A percentile compares a stretch with the other conserved stretches of the same genome.
Evolutionary conservation across 2,329 filamentous ascomycete species (phyloP).

Genomic region (Colletotrichum magnum): DNA sequence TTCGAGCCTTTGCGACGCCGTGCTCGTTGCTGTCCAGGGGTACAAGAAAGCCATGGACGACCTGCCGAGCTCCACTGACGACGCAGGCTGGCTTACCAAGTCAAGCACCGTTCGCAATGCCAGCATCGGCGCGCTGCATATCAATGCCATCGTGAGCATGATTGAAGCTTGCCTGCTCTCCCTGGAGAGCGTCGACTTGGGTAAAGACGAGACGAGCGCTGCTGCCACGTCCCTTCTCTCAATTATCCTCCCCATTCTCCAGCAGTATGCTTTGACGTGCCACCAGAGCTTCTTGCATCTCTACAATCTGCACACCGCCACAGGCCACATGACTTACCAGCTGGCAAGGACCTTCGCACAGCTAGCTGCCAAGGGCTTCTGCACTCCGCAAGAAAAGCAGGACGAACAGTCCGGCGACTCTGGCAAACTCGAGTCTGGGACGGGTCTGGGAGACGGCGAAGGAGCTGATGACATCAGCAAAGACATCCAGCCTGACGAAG

Average conservation of each 20-base stretch:
- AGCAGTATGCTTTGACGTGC: conserved; percentile 78
- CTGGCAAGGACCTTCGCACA: conserved; percentile 84
- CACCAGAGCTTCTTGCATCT: conserved; percentile 71
- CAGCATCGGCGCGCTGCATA: conserved; percentile 35
- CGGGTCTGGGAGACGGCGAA: conserved; percentile 93
- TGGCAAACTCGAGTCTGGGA: conserved; percentile 90
- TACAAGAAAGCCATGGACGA: conserved; percentile 69
- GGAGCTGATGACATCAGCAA: conserved; percentile 98
- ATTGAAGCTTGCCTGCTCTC: conserved; percentile 39
- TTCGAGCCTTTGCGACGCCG: conserved; percentile 77
- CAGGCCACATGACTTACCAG: conserved; percentile 81
- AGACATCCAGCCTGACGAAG: conserved; percentile 93
- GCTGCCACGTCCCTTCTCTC: conserved; percentile 71
- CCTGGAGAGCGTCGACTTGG: conserved; percentile 55
- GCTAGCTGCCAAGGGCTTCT: conserved; percentile 89
- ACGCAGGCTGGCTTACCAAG: conserved; percentile 68
- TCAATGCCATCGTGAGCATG: conserved; percentile 31
- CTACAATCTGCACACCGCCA: conserved; percentile 76
- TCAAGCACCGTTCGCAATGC: conserved; percentile 28
- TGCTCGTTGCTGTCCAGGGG: conserved; percentile 85
- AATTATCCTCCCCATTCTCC: conserved; percentile 77
- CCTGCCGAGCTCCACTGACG: conserved; percentile 68
- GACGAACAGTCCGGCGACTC: conserved; percentile 77
- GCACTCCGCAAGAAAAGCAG: conserved; percentile 86
- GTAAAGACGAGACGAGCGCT: conserved; percentile 56